Conservation (phyloP, 768 basidiomycete species). For the Mycena latifolia region DNA sequence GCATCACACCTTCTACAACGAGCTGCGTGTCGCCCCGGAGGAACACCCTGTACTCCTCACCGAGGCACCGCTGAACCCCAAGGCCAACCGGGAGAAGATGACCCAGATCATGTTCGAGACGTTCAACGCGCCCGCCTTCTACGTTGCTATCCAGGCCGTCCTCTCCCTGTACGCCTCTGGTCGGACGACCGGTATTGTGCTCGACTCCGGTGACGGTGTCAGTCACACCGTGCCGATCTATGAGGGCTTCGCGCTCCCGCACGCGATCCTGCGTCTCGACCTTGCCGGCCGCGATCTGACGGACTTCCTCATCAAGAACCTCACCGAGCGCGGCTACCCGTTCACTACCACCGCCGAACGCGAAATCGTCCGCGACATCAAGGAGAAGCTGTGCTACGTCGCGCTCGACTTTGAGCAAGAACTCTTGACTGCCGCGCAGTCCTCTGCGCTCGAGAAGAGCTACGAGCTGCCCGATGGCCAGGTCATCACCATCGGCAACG, state of each 20-base stretch:
- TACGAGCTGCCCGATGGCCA: slow-evolving; percentile 67
- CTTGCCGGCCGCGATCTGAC: slow-evolving; percentile 77
- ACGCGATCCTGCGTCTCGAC: slow-evolving; percentile 78
- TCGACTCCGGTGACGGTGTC: slow-evolving; percentile 83
- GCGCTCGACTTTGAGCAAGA: slow-evolving; percentile 38
- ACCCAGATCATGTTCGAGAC: slow-evolving; percentile 87
- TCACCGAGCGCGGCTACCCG: slow-evolving; percentile 79
- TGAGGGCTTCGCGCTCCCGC: slow-evolving; percentile 77
- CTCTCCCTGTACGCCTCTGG: slow-evolving; percentile 77
- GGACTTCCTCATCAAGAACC: slow-evolving; percentile 70
- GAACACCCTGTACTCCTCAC: slow-evolving; percentile 81
- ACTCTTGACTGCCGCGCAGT: slow-evolving; percentile 35
- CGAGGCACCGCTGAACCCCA: slow-evolving; percentile 80
- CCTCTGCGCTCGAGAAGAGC: slow-evolving; percentile 39
- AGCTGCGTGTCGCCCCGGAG: slow-evolving; percentile 79
- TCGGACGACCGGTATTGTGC: slow-evolving; percentile 80
- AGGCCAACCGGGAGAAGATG: slow-evolving; percentile 80
- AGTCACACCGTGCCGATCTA: slow-evolving; percentile 81
- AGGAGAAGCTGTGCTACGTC: slow-evolving; percentile 65
- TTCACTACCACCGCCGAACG: slow-evolving; percentile 83
- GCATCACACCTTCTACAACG: slow-evolving; percentile 79
- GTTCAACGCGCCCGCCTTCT: slow-evolving; percentile 80
- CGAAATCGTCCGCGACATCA: slow-evolving; percentile 86
- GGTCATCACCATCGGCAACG: slow-evolving; percentile 83
- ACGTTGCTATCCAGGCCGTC: slow-evolving; percentile 80